Base-by-base conservation (phyloP, 495 filamentous ascomycete species). In the Bacidia rubella region DNA sequence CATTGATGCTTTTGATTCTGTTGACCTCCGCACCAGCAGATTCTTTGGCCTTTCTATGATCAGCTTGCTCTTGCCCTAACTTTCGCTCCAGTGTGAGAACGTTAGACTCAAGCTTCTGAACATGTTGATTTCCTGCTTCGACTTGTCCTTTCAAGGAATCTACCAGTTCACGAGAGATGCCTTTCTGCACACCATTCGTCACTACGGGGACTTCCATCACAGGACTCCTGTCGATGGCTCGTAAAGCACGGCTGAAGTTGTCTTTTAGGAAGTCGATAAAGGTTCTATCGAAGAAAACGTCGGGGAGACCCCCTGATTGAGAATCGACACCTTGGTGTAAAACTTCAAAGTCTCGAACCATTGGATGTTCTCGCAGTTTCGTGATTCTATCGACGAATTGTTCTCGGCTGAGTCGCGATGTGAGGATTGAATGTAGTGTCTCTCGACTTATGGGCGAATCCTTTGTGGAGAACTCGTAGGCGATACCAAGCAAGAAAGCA, bases 391-490 rank as follows among this genome's bases (percentile, higher is more conserved):
- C 87, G 43, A 94, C 79, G 60, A 94, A 99, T 60, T 82, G 81
- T 58, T 95, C 89, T 56, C 90, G 78, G 23, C 88, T 87, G 60
- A 97, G 78, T 46, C 82, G 79, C 25, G 82, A 80, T 38, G 79
- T 76, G 40, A 99, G 74, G 46, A 96, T 77, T 32, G 85, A 80
- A 60, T 92, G 86, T 45, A 97, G 70, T 7, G 83, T 90, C 22
- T 79, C 76, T 48, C 92, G 81, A 10, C 90, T 78, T 51, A 97
- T 80, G 3, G 93, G 90, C 0, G 90, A 96, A 64, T 97, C 90
- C 61, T 94, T 95, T 10, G 90, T 95, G 19, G 90, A 96, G 59
- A 97, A 99, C 61, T 99, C 92, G 62, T 97, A 99, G 22, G 95
- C 71, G 27, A 94, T 85, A 29, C 90, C 93, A 3, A 95, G 70